These are phyloP conservation scores for Favolaschia claudopus DNA, from an alignment of 768 basidiomycete species.

Conservation along the genomic window DNA sequence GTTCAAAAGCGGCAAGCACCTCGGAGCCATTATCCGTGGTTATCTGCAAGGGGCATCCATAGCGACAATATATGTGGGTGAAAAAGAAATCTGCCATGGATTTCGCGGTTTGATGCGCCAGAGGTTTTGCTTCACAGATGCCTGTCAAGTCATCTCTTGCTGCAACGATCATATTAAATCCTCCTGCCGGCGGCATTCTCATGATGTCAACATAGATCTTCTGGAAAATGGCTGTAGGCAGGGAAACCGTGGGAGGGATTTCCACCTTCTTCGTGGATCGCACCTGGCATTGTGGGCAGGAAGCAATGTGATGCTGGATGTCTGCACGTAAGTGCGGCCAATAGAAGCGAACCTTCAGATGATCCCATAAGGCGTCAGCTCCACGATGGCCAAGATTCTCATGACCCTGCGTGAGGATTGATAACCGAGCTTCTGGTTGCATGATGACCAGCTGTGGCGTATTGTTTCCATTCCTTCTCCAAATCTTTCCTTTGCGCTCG, in stretches of 20 bases:
- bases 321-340: constrained; percentile 35
- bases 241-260: constrained; percentile 24
- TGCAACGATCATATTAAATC: constrained; percentile 32
- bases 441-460: constrained; percentile 20
- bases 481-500: constrained; percentile 15
- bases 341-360: constrained; percentile 29
- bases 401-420: constrained; percentile 30
- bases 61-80: constrained; percentile 43
- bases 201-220: constrained; percentile 38
- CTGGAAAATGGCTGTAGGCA: constrained; percentile 24
- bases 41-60: constrained; percentile 34
- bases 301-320: constrained; percentile 31
- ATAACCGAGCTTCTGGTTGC: constrained; percentile 14
- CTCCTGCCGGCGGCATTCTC: constrained; percentile 33
- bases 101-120: constrained; percentile 20
- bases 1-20: constrained; percentile 28
- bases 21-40: constrained; percentile 41
- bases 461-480: constrained; percentile 4
- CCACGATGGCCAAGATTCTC: constrained; percentile 35
- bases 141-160: constrained; percentile 39
- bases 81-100: constrained; percentile 37
- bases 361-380: constrained; percentile 19
- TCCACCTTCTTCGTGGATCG: constrained; percentile 13
- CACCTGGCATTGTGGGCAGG: constrained; percentile 38
- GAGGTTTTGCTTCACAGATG: constrained; percentile 36